phyloP scores from a whole-genome alignment of 495 filamentous ascomycete species.

The Hypoxylon subgilvum region DNA sequence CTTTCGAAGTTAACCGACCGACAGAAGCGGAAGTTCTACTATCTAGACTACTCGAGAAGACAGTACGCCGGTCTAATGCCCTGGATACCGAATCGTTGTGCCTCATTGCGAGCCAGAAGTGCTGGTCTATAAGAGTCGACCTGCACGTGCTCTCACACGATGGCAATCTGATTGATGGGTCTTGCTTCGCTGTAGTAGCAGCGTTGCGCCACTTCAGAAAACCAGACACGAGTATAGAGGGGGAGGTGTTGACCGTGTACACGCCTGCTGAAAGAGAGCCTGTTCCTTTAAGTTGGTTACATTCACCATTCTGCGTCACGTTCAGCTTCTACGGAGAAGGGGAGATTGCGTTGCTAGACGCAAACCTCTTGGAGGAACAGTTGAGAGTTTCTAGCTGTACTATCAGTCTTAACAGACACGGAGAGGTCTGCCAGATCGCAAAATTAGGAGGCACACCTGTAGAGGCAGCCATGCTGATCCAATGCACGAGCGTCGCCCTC shows the following conservation, averaged over 20 bases:
- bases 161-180: constrained; percentile 82
- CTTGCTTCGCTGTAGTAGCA: constrained; percentile 84
- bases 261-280: constrained; percentile 84
- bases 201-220: constrained; percentile 88
- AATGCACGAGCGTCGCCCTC: constrained; percentile 70
- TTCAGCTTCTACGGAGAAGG: constrained; percentile 78
- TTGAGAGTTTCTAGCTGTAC: constrained; percentile 82
- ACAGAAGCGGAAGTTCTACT: constrained; percentile 82
- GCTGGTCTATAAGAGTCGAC: constrained; percentile 87
- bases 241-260: constrained; percentile 81
- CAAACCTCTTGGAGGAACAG: constrained; percentile 83
- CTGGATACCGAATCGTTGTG: constrained; percentile 95
- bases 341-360: constrained; percentile 73
- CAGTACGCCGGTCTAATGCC: constrained; percentile 87
- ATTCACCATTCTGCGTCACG: constrained; percentile 85
- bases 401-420: constrained; percentile 83
- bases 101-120: constrained; percentile 85
- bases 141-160: constrained; percentile 89
- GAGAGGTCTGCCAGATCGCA: constrained; percentile 88
- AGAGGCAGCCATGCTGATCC: constrained; percentile 75
- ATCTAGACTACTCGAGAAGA: constrained; percentile 86
- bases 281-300: constrained; percentile 84
- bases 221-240: constrained; percentile 82
- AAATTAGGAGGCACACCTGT: constrained; percentile 84
- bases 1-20: constrained; percentile 84